Evolutionary conservation across 2,329 filamentous ascomycete genomes (phyloP).

Genomic region (Colletotrichum liriopes): DNA sequence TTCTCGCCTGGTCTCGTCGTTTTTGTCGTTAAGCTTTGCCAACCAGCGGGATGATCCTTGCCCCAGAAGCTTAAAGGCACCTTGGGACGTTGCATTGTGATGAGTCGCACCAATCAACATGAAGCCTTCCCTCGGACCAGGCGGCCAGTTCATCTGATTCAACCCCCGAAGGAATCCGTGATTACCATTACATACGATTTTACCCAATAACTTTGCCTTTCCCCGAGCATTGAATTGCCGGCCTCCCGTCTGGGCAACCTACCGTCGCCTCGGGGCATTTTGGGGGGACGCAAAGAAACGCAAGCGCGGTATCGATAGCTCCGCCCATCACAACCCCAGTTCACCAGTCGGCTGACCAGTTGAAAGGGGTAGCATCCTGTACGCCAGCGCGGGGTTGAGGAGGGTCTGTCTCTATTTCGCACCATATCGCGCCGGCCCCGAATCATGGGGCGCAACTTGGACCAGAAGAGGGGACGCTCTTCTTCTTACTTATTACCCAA

Average conservation of each 20-base stretch:
- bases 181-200: neutral
- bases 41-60: conserved; percentile 25
- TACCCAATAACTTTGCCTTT: neutral
- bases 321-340: neutral
- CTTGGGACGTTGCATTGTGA: conserved; percentile 20
- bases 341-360: neutral
- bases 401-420: neutral
- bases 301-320: neutral
- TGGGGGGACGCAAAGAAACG: neutral
- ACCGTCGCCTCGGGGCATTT: neutral
- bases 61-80: conserved; percentile 20
- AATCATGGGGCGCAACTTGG: neutral
- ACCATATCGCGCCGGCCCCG: neutral
- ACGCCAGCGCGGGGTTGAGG: neutral
- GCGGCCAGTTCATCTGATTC: conserved; percentile 38
- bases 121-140: neutral
- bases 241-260: conserved; percentile 16
- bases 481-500: conserved; percentile 3
- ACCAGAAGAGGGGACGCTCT: neutral
- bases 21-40: conserved; percentile 20
- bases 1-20: neutral
- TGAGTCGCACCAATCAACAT: conserved; percentile 28
- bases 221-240: neutral
- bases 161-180: neutral
- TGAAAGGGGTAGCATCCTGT: neutral